Conservation (phyloP, 176 grass and related monocot species). For the Oryza meridionalis region DNA sequence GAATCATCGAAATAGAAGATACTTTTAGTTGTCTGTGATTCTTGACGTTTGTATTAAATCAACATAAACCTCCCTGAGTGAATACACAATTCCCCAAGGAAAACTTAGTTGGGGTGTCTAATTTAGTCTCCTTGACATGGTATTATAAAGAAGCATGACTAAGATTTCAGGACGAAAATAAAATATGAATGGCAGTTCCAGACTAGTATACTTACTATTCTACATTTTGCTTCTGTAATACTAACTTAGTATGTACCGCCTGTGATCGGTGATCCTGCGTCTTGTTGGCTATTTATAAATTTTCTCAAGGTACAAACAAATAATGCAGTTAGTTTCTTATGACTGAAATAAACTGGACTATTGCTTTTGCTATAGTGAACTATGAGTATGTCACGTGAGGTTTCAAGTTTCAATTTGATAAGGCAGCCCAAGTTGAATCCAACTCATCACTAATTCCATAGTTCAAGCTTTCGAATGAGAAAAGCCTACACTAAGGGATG, state of each 20-base stretch:
- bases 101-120: not conserved
- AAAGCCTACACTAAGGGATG: not conserved
- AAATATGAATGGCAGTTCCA: not conserved
- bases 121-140: not conserved
- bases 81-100: not conserved
- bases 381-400: not conserved
- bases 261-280: not conserved
- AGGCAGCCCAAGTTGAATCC: not conserved
- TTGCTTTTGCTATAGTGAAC: constrained; percentile 18
- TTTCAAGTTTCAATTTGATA: not conserved
- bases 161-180: constrained; percentile 1
- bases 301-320: not conserved
- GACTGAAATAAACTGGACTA: constrained; percentile 1
- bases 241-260: not conserved
- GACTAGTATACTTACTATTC: constrained; percentile 4
- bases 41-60: not conserved
- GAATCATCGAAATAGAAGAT: not conserved
- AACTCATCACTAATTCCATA: not conserved
- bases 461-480: not conserved
- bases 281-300: not conserved
- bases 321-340: constrained; percentile 2
- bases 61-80: constrained; percentile 14
- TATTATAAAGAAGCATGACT: not conserved
- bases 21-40: not conserved
- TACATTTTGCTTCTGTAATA: not conserved